Evolutionary conservation across 2,329 filamentous ascomycete genomes (phyloP).

Genomic region (Lachnellula willkommii): DNA sequence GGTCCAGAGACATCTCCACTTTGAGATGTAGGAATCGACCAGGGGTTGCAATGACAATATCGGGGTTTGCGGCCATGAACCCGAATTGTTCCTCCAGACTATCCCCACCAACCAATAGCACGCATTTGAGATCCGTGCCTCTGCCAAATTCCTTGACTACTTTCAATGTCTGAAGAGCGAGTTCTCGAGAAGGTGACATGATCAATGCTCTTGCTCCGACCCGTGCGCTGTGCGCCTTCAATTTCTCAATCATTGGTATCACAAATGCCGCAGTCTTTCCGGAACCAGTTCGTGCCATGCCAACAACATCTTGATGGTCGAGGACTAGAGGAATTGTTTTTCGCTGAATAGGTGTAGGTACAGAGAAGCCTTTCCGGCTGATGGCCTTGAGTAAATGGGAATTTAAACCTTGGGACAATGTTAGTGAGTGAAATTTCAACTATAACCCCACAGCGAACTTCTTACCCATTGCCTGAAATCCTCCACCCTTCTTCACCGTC

Average conservation of each 20-base stretch:
- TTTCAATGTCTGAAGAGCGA: constrained; percentile 91
- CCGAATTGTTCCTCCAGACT: constrained; percentile 92
- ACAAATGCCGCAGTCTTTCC: constrained; percentile 98
- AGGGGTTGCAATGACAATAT: constrained; percentile 95
- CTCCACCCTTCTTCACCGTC: constrained; percentile 88
- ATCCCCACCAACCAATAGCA: constrained; percentile 89
- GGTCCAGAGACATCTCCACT: constrained; percentile 88
- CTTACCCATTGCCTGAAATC: constrained; percentile 89
- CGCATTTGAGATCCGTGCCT: constrained; percentile 86
- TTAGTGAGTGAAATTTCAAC: not conserved
- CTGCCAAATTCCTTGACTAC: constrained; percentile 91
- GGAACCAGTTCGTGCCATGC: constrained; percentile 97
- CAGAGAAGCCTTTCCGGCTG: constrained; percentile 85
- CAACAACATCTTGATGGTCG: constrained; percentile 90
- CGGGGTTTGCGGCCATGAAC: constrained; percentile 88
- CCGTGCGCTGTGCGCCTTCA: constrained; percentile 81
- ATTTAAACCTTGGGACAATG: constrained; percentile 57
- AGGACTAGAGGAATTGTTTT: constrained; percentile 92
- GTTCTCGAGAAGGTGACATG: constrained; percentile 85
- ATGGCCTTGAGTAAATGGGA: constrained; percentile 83
- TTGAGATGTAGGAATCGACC: constrained; percentile 95
- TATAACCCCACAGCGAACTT: not conserved
- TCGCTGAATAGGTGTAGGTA: constrained; percentile 94
- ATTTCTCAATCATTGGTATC: constrained; percentile 93
- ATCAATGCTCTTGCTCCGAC: constrained; percentile 84